Evolutionary conservation across 495 filamentous ascomycete genomes (phyloP), one percentile per base, ranked within the genome.

Genomic region (Saxispiralis lemnorum): DNA sequence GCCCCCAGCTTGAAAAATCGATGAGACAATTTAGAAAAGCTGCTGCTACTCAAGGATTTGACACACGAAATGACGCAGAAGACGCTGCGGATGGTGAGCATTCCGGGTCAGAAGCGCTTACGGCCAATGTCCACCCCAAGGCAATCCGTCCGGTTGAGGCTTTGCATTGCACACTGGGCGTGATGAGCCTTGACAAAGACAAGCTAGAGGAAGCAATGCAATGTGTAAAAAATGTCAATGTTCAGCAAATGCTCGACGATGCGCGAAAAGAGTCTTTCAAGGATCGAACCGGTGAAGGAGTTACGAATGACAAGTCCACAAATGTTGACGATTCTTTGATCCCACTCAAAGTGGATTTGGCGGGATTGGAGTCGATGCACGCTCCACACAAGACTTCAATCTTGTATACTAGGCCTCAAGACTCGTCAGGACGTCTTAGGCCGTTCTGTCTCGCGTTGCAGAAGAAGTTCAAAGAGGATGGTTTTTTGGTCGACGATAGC

Each of bases 121-220:
- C 45, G n/a, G 15, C 35, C 5, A 28, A 4, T 14, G 58, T 71
- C 31, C 75, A 78, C 0, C 56, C 66, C 34, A 68, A 68, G 44
- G 81, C 85, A 4, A 58, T 93, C 31, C 65, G 88, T 16, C 86
- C 88, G 0, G 49, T 87, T 4, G 83, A 79, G 2, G 84, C 83
- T 0, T 61, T 93, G 20, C 88, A 94, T 59, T 62, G 93, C 2
- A 94, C 88, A 1, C 59, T 94, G 6, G 86, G 85, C 1, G 83
- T 93, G 2, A 85, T 95, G 79, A 81, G 73, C 46, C 71, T 94
- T 9, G 56, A 69, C 1, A 69, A 59, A 0, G 67, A 73, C 33
- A 59, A 65, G 0, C 51, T 93, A 0, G 65, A 75, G 4, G 65
- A 65, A 33, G 85, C 81, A 0, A 52, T 71, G 16, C 48, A 58